These are phyloP conservation scores for Stylonectria norvegica DNA, from an alignment of 2,329 filamentous ascomycete genomes.

Conservation along the genomic window DNA sequence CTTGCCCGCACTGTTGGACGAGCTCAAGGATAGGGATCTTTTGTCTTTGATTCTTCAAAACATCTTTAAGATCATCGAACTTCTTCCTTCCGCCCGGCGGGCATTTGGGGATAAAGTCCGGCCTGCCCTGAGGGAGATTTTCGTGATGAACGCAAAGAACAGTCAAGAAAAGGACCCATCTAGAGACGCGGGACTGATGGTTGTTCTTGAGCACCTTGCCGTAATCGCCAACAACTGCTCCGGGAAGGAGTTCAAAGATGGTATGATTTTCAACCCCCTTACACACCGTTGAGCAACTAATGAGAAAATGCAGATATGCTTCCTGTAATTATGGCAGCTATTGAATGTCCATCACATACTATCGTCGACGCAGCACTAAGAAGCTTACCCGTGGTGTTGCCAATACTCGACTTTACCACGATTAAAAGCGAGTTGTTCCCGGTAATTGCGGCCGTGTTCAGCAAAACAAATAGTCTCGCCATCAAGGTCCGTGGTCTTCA, in stretches of 20 bases:
- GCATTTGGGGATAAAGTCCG: conserved; percentile 82
- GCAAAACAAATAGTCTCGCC: conserved; percentile 84
- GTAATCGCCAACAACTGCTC: conserved; percentile 76
- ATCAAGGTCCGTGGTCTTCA: conserved; percentile 93
- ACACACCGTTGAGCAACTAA: not conserved
- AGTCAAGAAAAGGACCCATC: conserved; percentile 71
- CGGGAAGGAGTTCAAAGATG: conserved; percentile 92
- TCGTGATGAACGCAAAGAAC: conserved; percentile 60
- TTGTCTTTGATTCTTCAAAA: conserved; percentile 84
- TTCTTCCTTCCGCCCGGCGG: conserved; percentile 72
- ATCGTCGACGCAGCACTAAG: conserved; percentile 82
- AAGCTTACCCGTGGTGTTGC: conserved; percentile 74
- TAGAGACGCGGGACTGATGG: conserved; percentile 86
- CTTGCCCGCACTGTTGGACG: conserved; percentile 81
- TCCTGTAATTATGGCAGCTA: conserved; percentile 76
- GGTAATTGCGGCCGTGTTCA: conserved; percentile 84
- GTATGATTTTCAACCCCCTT: conserved; percentile 44
- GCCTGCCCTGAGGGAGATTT: conserved; percentile 80
- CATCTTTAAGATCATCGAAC: conserved; percentile 81
- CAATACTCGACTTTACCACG: conserved; percentile 89
- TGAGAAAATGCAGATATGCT: conserved; percentile 63
- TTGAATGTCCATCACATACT: conserved; percentile 86
- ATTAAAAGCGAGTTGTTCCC: conserved; percentile 97
- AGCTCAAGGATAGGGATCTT: conserved; percentile 88
- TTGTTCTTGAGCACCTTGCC: conserved; percentile 79